Evolutionary conservation across 495 filamentous ascomycete species (phyloP).

Genomic region (Hyphodiscus hymeniophilus): DNA sequence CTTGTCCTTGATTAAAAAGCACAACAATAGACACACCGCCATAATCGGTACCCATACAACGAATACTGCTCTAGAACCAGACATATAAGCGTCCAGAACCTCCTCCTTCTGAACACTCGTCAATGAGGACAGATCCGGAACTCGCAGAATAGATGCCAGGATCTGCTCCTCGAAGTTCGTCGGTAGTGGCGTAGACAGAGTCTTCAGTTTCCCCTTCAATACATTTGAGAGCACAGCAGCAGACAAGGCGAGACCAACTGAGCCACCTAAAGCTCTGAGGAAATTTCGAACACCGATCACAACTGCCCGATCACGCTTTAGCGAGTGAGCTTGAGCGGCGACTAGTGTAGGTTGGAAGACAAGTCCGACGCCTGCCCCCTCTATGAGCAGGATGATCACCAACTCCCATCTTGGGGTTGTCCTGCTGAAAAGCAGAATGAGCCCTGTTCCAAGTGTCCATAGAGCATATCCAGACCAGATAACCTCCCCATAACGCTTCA

Average conservation of each 20-base stretch:
- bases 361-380: constrained; percentile 48
- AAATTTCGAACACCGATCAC: constrained; percentile 57
- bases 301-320: constrained; percentile 49
- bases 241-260: constrained; percentile 51
- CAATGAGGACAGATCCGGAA: constrained; percentile 17
- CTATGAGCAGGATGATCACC: constrained; percentile 41
- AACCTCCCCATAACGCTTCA: constrained; percentile 48
- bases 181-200: constrained; percentile 29
- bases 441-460: constrained; percentile 37
- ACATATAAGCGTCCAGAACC: constrained; percentile 41
- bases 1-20: constrained; percentile 44
- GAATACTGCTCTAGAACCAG: constrained; percentile 45
- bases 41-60: constrained; percentile 47
- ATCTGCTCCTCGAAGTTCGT: constrained; percentile 26
- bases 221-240: constrained; percentile 47
- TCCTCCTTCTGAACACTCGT: constrained; percentile 10
- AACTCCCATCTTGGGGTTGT: constrained; percentile 41
- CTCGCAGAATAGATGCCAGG: constrained; percentile 12
- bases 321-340: constrained; percentile 54
- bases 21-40: constrained; percentile 42
- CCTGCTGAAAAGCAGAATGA: constrained; percentile 42
- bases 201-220: constrained; percentile 26
- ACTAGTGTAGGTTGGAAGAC: constrained; percentile 54
- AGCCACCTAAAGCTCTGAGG: constrained; percentile 51
- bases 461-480: constrained; percentile 43